Evolutionary conservation across 2,329 filamentous ascomycete species (phyloP).

Genomic region (Aspergillus arachidicola): DNA sequence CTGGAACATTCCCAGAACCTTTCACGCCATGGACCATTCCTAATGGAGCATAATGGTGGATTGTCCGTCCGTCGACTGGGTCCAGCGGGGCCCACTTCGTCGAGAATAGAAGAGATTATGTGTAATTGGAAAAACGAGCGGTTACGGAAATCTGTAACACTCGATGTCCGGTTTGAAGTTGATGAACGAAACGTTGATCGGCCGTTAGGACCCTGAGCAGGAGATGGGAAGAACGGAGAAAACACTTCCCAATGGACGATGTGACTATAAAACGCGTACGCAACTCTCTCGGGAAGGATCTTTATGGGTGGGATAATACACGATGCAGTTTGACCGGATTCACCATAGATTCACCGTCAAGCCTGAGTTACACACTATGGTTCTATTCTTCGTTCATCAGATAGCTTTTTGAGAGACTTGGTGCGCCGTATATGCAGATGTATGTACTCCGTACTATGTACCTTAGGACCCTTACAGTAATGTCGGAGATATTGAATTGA

Average conservation of each 20-base stretch:
- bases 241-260: background rate
- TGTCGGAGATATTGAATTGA: slow-evolving; percentile 10
- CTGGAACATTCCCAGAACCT: slow-evolving; percentile 4
- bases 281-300: background rate
- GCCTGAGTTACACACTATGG: background rate
- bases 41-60: slow-evolving; percentile 5
- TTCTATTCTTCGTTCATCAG: background rate
- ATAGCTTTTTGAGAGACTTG: background rate
- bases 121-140: background rate
- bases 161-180: background rate
- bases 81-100: background rate
- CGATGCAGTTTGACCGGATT: background rate
- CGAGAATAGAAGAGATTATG: background rate
- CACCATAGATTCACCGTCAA: background rate
- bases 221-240: background rate
- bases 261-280: background rate
- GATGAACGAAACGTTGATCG: slow-evolving; percentile 3
- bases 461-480: background rate
- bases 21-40: background rate
- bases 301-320: background rate
- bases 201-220: slow-evolving; percentile 3
- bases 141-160: background rate
- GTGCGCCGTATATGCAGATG: background rate
- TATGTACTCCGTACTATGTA: background rate
- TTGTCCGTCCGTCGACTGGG: slow-evolving; percentile 5